phyloP scores from a whole-genome alignment of 129 eudicot species.

The Daucus carota region DNA sequence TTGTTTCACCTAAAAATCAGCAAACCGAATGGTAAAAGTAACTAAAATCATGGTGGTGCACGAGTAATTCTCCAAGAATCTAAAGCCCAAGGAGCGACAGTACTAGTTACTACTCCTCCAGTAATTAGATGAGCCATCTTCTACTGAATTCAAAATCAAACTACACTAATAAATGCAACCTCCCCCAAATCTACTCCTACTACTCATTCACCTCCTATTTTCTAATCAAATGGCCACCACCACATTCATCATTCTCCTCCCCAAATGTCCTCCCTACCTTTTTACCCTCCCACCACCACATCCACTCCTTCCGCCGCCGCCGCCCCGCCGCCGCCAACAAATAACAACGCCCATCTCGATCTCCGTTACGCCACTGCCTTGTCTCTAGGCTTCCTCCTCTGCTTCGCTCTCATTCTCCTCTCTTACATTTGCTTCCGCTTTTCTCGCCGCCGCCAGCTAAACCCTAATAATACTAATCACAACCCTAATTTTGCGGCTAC shows the following conservation, averaged over 20 bases:
- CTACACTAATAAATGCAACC: slow-evolving; percentile 41
- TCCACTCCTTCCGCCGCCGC: slow-evolving; percentile 11
- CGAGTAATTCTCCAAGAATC: not conserved
- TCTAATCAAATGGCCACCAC: not conserved
- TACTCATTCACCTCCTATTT: slow-evolving; percentile 21
- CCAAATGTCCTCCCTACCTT: slow-evolving; percentile 42
- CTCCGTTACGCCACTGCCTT: slow-evolving; percentile 82
- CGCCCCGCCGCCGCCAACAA: slow-evolving; percentile 11
- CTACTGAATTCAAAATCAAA: not conserved
- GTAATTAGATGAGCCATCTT: not conserved
- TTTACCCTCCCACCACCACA: slow-evolving; percentile 20
- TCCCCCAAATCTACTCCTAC: slow-evolving; percentile 9
- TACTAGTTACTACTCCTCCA: too few relatives aligned
- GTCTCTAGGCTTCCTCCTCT: slow-evolving; percentile 68
- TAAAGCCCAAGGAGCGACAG: not conserved
- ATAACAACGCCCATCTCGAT: slow-evolving; percentile 28
- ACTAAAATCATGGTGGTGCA: too few relatives aligned
- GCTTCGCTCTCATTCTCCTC: slow-evolving; percentile 57
- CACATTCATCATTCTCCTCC: not conserved
- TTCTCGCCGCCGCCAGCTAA: slow-evolving; percentile 16
- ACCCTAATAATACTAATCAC: slow-evolving; percentile 9
- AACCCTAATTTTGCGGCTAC: slow-evolving; percentile 11
- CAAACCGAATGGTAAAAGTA: not conserved
- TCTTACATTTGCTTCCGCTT: slow-evolving; percentile 68
- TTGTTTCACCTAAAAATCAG: not conserved